These are phyloP conservation scores for Curvularia spicifera DNA, from an alignment of 2,329 filamentous ascomycete genomes.

Conservation along the genomic window DNA sequence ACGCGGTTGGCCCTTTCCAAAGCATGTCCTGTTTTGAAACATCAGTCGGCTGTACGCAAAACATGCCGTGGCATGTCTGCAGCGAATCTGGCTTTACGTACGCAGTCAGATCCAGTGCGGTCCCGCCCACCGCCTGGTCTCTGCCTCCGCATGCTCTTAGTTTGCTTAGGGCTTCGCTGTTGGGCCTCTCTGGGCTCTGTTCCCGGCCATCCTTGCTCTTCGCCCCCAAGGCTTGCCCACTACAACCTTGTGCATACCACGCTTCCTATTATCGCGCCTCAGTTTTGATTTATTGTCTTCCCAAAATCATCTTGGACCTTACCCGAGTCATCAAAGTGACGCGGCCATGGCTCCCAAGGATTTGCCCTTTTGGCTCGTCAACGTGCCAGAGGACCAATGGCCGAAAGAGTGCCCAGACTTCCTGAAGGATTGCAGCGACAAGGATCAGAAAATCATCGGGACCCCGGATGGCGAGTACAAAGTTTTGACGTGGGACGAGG, in stretches of 20 bases:
- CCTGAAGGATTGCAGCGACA: conserved; percentile 66
- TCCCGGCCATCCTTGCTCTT: conserved; percentile 21
- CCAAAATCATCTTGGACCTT: not conserved
- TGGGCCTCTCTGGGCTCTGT: conserved; percentile 5
- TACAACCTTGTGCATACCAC: conserved; percentile 9
- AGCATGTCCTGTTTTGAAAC: conserved; percentile 17
- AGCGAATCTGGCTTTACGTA: conserved; percentile 4
- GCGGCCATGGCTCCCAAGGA: conserved; percentile 17
- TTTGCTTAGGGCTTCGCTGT: conserved; percentile 13
- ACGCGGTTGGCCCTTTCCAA: not conserved
- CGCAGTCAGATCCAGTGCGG: conserved; percentile 14
- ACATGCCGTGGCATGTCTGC: conserved; percentile 13
- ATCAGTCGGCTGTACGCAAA: conserved; percentile 20
- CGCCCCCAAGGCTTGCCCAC: conserved; percentile 6
- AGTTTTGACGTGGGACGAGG: conserved; percentile 71
- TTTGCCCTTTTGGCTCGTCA: conserved; percentile 81
- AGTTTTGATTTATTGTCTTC: not conserved
- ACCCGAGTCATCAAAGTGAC: conserved; percentile 2
- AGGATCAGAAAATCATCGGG: conserved; percentile 73
- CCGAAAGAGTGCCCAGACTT: conserved; percentile 74
- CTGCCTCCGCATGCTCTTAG: conserved; percentile 10
- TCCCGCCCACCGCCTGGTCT: conserved; percentile 16
- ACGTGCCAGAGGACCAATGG: conserved; percentile 69
- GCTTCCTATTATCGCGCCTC: not conserved
- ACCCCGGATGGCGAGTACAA: conserved; percentile 72